phyloP scores from a whole-genome alignment of 73 alveolate species.

The Blepharisma stoltei region DNA sequence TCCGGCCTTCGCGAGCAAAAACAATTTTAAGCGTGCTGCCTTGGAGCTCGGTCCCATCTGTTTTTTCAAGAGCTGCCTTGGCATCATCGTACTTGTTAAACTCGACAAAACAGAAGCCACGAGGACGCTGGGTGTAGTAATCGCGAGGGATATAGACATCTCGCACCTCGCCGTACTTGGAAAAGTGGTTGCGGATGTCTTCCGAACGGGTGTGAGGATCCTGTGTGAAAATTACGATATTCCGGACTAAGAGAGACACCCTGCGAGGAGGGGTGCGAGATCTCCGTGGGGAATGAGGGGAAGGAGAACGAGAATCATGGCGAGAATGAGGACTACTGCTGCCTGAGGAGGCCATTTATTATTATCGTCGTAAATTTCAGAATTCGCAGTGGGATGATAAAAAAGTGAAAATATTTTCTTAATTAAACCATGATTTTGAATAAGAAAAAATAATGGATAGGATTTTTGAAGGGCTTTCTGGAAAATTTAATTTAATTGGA shows the following conservation, averaged over 20 bases:
- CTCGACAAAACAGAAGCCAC: constrained; percentile 38
- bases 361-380: no score
- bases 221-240: constrained; percentile 1
- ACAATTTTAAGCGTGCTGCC: constrained; percentile 23
- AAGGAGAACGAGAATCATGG: not conserved
- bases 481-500: no score
- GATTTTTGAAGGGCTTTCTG: no score
- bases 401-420: no score
- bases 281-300: constrained; percentile 9
- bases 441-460: no score
- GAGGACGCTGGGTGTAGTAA: constrained; percentile 17
- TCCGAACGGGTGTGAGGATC: constrained; percentile 13
- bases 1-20: constrained; percentile 31
- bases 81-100: constrained; percentile 31
- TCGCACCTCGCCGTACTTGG: constrained; percentile 29
- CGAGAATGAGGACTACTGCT: no score
- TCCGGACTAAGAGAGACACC: not conserved
- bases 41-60: constrained; percentile 30
- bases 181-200: constrained; percentile 22
- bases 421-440: no score
- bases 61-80: constrained; percentile 25
- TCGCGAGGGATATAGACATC: constrained; percentile 43
- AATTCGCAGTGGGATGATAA: no score
- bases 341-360: no score
- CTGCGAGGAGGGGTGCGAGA: not conserved